A percentile compares a stretch with the other conserved stretches of the same genome.
These are phyloP conservation scores for Ogataea nakhonphanomensis DNA, from an alignment of 805 yeast genomes.

Conservation along the genomic window DNA sequence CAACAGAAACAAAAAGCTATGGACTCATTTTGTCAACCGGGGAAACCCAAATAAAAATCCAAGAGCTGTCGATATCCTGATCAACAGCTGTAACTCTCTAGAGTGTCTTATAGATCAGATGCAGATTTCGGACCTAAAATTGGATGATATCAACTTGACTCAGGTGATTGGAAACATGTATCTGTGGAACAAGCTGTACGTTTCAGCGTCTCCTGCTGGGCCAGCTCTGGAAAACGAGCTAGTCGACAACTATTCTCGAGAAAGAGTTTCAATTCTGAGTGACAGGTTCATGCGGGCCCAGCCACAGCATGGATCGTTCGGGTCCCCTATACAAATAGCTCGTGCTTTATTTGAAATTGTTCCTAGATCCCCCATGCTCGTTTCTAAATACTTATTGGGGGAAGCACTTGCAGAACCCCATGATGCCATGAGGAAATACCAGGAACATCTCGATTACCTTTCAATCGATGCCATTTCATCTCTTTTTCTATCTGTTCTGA, in stretches of 20 bases:
- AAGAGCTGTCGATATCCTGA: constrained; percentile 23
- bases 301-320: constrained; percentile 6
- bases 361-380: constrained; percentile 19
- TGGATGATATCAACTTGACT: constrained; percentile 29
- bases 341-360: constrained; percentile 18
- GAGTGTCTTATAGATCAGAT: constrained; percentile 13
- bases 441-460: constrained; percentile 12
- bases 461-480: constrained; percentile 37
- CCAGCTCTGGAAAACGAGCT: constrained; percentile 12
- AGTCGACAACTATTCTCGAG: constrained; percentile 14
- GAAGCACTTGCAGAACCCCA: constrained; percentile 35
- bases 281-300: constrained; percentile 3
- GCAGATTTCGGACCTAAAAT: constrained; percentile 9
- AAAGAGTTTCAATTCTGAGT: constrained; percentile 4
- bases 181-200: constrained; percentile 19
- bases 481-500: constrained; percentile 47
- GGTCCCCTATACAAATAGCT: constrained; percentile 25
- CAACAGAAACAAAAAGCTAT: constrained; percentile 14
- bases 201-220: constrained; percentile 7
- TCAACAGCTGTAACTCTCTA: constrained; percentile 17
- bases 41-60: constrained; percentile 13
- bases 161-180: constrained; percentile 27
- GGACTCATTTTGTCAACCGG: constrained; percentile 17
- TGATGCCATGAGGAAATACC: constrained; percentile 29
- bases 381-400: constrained; percentile 28